Evolutionary conservation across 495 filamentous ascomycete species (phyloP).

Genomic region (Hypoxylon perforatum): DNA sequence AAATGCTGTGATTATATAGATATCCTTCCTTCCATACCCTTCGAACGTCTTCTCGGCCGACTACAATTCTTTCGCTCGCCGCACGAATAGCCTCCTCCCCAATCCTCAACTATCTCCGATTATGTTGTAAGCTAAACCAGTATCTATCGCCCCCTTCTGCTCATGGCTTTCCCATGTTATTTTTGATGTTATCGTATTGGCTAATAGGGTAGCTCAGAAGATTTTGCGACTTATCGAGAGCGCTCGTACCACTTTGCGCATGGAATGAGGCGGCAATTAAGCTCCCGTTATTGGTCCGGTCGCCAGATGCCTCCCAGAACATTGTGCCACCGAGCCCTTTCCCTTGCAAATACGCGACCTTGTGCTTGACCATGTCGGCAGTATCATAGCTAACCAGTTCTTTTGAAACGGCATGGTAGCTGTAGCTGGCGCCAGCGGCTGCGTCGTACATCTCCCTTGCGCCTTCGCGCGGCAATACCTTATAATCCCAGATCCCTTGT

Average conservation of each 20-base stretch:
- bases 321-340: slow-evolving; percentile 79
- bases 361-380: slow-evolving; percentile 65
- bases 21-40: too few species aligned
- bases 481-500: slow-evolving; percentile 85
- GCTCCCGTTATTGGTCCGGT: slow-evolving; percentile 70
- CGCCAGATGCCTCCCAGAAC: slow-evolving; percentile 91
- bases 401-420: slow-evolving; percentile 67
- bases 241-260: slow-evolving; percentile 43
- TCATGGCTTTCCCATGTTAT: too few species aligned
- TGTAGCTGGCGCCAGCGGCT: slow-evolving; percentile 69
- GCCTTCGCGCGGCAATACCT: slow-evolving; percentile 66
- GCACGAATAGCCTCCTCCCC: too few species aligned
- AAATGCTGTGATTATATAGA: too few species aligned
- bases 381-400: slow-evolving; percentile 83
- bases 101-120: too few species aligned
- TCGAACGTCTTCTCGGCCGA: too few species aligned
- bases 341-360: slow-evolving; percentile 72
- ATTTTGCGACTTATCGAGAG: slow-evolving; percentile 51
- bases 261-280: slow-evolving; percentile 67
- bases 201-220: slow-evolving; percentile 55
- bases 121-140: too few species aligned
- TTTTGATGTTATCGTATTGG: slow-evolving; percentile 57
- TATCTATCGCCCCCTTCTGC: too few species aligned
- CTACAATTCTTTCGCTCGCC: too few species aligned
- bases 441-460: slow-evolving; percentile 59